Base-by-base conservation (phyloP, 129 eudicot genomes). In the Flaveria ramosissima region DNA sequence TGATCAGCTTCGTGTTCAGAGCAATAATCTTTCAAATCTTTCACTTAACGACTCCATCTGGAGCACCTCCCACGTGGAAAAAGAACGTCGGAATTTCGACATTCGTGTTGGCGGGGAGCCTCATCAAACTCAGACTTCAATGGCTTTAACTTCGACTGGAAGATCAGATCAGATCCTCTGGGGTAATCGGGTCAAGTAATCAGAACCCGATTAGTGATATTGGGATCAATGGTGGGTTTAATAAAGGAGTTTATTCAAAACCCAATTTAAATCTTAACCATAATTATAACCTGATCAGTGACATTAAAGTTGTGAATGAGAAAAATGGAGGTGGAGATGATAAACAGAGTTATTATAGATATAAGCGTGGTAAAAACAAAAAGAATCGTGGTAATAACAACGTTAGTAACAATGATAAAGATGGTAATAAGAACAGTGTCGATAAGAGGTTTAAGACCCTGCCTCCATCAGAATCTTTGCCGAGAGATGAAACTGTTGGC, bases 371-470 rank as follows among this genome's bases (percentile, higher is more conserved):
- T 77, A 90, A 85, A 84, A 93, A 90, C 88, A 90, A 86, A 30
- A 90, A 85, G 82, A 83, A 85, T 26, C 84, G 78, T 62, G 85
- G 85, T 39, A 85, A 75, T 36, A 72, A 76, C 53, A 86, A 51
- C 63, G 83, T 80, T 20, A 83, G 78, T 63, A 83, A 70, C 57
- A 65, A 47, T 3, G 73, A 51, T 7, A 81, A 85, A 27, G 77
- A 74, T 16, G 83, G 82, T 1, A 57, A 39, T 6, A 86, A 85
- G 69, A 88, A 73, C 60, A 76, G 78, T 21, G 86, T 85, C 24
- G 98, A 90, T 64, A 93, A 93, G 84, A 88, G 97, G 89, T 93
- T 93, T 76, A 93, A 93, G 98, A 90, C 97, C 41, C 75, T 93
- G 70, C 98, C 98, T 26, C 88, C 97, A 3, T 78, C 96, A 5